phyloP scores from a whole-genome alignment of 139 green algal genomes.

The Haematococcus sp. region DNA sequence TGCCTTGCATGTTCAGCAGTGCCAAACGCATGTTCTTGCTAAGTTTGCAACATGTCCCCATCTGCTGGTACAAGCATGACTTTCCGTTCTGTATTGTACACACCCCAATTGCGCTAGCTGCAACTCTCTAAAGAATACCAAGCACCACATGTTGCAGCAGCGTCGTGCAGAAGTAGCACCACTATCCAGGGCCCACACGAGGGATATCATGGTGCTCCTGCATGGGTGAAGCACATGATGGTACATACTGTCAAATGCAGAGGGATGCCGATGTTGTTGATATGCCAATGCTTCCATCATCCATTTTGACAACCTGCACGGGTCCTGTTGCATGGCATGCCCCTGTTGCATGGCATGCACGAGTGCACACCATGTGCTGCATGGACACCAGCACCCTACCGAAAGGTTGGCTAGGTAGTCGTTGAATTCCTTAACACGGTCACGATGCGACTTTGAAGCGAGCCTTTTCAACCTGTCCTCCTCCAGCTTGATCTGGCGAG shows the following conservation, averaged over 20 bases:
- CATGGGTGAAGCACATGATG: background rate
- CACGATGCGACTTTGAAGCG: constrained; percentile 75
- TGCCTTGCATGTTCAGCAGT: too few relatives aligned
- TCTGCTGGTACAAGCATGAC: too few relatives aligned
- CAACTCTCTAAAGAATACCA: too few relatives aligned
- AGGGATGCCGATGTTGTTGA: background rate
- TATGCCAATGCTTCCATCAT: background rate
- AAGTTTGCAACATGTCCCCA: too few relatives aligned
- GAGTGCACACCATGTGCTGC: too few relatives aligned
- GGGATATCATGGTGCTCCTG: constrained; percentile 87
- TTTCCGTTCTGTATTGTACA: too few relatives aligned
- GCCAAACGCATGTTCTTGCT: too few relatives aligned
- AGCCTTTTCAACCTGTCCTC: constrained; percentile 61
- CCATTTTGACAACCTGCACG: background rate
- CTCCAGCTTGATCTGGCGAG: constrained; percentile 59
- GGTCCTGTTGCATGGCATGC: too few relatives aligned
- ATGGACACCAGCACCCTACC: too few relatives aligned
- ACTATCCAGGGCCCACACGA: constrained; percentile 74
- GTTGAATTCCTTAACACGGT: constrained; percentile 86
- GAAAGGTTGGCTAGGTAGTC: constrained; percentile 70
- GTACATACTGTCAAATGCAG: background rate
- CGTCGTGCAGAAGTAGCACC: background rate
- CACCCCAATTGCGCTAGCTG: too few relatives aligned
- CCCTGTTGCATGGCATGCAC: too few relatives aligned
- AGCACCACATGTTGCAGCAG: too few relatives aligned